Evolutionary conservation across 2,329 filamentous ascomycete species (phyloP).

Genomic region (Sporothrix schenckii): DNA sequence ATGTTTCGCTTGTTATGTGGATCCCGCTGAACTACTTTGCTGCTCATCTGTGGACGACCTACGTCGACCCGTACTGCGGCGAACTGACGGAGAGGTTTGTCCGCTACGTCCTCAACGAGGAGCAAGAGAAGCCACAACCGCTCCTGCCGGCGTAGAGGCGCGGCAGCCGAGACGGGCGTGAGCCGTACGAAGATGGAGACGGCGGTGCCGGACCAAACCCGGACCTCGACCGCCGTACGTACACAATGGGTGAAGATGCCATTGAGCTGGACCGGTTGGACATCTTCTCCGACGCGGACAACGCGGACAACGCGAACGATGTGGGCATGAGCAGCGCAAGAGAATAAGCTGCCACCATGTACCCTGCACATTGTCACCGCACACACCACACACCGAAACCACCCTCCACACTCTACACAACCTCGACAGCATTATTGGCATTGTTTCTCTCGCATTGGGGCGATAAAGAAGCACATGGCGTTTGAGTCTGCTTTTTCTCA

Average conservation of each 20-base stretch:
- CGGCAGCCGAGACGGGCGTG: neutral
- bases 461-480: slow-evolving; percentile 30
- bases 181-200: neutral
- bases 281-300: too few species aligned
- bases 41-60: slow-evolving; percentile 56
- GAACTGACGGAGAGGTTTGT: slow-evolving; percentile 48
- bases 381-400: neutral
- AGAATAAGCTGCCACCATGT: too few species aligned
- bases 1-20: slow-evolving; percentile 50
- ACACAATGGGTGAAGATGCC: too few species aligned
- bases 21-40: slow-evolving; percentile 52
- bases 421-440: neutral
- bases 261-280: too few species aligned
- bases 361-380: neutral
- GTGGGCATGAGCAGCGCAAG: too few species aligned
- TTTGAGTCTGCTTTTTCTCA: neutral
- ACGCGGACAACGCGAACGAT: too few species aligned
- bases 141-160: slow-evolving; percentile 28
- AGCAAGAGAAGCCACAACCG: slow-evolving; percentile 36
- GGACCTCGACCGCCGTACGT: too few species aligned
- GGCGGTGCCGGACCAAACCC: too few species aligned
- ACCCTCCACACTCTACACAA: neutral
- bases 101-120: slow-evolving; percentile 34
- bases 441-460: slow-evolving; percentile 4
- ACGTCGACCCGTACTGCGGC: slow-evolving; percentile 57